phyloP scores from a whole-genome alignment of 371 early-diverging fungal species.

The Capniomyces stellatus region DNA sequence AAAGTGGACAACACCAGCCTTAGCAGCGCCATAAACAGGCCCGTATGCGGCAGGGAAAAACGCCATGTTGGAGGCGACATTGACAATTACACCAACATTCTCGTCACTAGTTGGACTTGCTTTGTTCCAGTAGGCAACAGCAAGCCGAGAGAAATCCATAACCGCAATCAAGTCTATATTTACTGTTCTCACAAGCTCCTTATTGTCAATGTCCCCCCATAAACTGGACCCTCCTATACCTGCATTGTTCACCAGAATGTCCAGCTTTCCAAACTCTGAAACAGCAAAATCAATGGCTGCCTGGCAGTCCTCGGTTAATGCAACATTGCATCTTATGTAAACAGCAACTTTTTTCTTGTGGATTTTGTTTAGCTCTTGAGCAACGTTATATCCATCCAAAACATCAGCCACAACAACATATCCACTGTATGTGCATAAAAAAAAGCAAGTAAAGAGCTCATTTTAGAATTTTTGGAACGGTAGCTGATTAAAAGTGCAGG shows the following conservation, averaged over 20 bases:
- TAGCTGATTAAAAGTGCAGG: no score
- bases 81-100: slow-evolving; percentile 47
- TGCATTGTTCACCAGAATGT: slow-evolving; percentile 51
- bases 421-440: no score
- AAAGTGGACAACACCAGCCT: slow-evolving; percentile 41
- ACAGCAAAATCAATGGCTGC: slow-evolving; percentile 29
- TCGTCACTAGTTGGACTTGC: background rate
- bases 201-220: slow-evolving; percentile 14
- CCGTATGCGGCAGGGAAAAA: slow-evolving; percentile 40
- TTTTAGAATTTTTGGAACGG: no score
- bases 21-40: slow-evolving; percentile 63
- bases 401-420: slow-evolving; percentile 43
- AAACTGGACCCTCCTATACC: slow-evolving; percentile 29
- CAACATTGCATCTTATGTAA: slow-evolving; percentile 38
- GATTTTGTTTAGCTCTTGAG: slow-evolving; percentile 19
- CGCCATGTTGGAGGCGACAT: slow-evolving; percentile 60
- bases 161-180: slow-evolving; percentile 46
- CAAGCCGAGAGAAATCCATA: slow-evolving; percentile 44
- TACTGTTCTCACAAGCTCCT: slow-evolving; percentile 26
- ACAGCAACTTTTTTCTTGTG: slow-evolving; percentile 13
- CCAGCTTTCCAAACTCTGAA: slow-evolving; percentile 33
- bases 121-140: slow-evolving; percentile 34
- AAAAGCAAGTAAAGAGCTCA: no score
- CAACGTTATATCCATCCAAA: slow-evolving; percentile 19
- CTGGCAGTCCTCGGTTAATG: slow-evolving; percentile 26